Base-by-base conservation (phyloP, 768 basidiomycete species). In the Naganishia onofrii region DNA sequence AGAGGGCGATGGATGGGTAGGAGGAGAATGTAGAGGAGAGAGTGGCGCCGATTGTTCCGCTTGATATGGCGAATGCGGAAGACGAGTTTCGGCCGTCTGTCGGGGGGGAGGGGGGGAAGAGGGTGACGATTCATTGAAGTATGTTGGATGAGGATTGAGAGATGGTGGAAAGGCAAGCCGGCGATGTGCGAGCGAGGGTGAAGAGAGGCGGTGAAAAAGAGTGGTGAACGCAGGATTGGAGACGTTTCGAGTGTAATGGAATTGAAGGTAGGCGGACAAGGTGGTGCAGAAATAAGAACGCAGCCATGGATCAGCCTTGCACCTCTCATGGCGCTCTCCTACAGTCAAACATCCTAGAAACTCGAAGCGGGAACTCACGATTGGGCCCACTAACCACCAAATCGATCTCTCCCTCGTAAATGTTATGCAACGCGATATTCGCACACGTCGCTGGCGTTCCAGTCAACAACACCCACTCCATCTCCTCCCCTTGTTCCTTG, bases 31-130 rank as follows among this genome's bases (percentile, higher is more conserved):
- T 74, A 2, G 89, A 88, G 31, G 90, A 90, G 79, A 97, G 83
- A 19, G 94, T 90, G 2, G 93, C 93, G 46, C 94, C 94, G 72
- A 98, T 84, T 1, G 94, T 97, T 1, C 94, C 94, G 32, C 91
- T 93, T 0, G 92, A 93, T 52, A 97, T 84, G 2, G 90, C 85
- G 79, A 93, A 92, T 0, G 93, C 93, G 44, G 91, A 90, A 88
- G 77, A 80, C 0, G 80, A 81, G 74, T 83, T 83, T 0, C 82
- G 76, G 28, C 82, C 82, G 52, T 80, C 75, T 80, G 54, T 42
- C 29, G 17, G 34, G 34, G 34, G n/a, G 63, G 36, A 19, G 28
- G 46, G 19, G 38, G 68, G 69, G 32, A 71, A 72, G 15, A 70
- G 71, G 0, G 31, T 17, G 21, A 17, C 1, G n/a, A 36, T 36